Evolutionary conservation across 768 basidiomycete genomes (phyloP).

Genomic region (Amyloporia xantha): DNA sequence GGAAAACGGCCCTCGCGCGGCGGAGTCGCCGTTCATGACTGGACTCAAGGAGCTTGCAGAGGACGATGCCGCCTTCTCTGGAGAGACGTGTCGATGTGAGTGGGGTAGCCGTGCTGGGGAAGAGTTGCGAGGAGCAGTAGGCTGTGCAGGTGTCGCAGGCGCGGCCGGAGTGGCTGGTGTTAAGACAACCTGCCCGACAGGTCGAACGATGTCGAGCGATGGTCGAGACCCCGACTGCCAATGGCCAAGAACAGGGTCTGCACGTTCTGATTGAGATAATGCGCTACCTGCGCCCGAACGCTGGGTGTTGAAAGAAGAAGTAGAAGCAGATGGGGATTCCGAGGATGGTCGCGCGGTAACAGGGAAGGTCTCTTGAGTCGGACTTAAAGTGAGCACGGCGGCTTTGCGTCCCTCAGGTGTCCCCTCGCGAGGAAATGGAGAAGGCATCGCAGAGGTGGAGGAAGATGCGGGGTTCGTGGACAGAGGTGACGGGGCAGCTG

Average conservation of each 20-base stretch:
- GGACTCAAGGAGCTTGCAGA: not conserved
- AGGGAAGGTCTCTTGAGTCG: slow-evolving; percentile 7
- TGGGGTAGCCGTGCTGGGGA: not conserved
- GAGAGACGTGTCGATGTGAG: not conserved
- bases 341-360: slow-evolving; percentile 15
- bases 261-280: not conserved
- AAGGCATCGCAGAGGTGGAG: not conserved
- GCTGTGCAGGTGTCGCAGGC: not conserved
- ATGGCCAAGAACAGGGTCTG: slow-evolving; percentile 9
- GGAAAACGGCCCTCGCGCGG: slow-evolving; percentile 22
- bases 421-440: slow-evolving; percentile 3
- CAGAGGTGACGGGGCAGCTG: slow-evolving; percentile 10
- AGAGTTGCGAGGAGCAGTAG: not conserved
- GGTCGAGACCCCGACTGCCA: slow-evolving; percentile 6
- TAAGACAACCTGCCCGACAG: slow-evolving; percentile 7
- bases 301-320: slow-evolving; percentile 10
- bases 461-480: slow-evolving; percentile 1
- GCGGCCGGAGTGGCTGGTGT: slow-evolving; percentile 10
- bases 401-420: slow-evolving; percentile 4
- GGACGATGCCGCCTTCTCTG: not conserved
- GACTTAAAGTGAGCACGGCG: slow-evolving; percentile 6
- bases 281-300: slow-evolving; percentile 3
- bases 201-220: not conserved
- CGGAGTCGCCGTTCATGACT: slow-evolving; percentile 14
- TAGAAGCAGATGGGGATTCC: slow-evolving; percentile 28